Conservation (phyloP, 805 yeast genomes). For the Middelhovenomyces tepae region DNA sequence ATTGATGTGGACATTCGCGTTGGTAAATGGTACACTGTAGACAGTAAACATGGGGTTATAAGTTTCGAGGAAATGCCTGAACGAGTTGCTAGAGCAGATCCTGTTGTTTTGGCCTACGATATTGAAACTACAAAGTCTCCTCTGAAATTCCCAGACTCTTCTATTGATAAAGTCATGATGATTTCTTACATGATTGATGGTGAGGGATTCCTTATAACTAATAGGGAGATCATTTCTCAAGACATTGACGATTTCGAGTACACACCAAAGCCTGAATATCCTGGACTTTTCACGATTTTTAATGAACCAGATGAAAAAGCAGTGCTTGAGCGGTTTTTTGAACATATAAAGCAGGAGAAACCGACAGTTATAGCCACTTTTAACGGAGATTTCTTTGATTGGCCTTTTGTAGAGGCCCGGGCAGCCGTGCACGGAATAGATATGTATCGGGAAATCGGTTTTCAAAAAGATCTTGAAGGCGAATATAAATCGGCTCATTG, state of each 20-base stretch:
- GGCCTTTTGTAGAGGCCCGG: conserved; percentile 96
- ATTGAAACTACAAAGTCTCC: conserved; percentile 97
- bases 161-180: conserved; percentile 94
- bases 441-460: conserved; percentile 91
- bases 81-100: conserved; percentile 91
- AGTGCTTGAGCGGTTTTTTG: conserved; percentile 68
- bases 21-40: conserved; percentile 91
- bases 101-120: conserved; percentile 93
- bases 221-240: conserved; percentile 85
- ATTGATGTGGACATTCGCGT: conserved; percentile 78
- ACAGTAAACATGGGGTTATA: conserved; percentile 49
- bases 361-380: conserved; percentile 98
- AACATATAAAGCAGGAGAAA: conserved; percentile 74
- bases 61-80: conserved; percentile 53
- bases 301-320: conserved; percentile 82
- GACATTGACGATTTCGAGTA: conserved; percentile 97
- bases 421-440: conserved; percentile 75
- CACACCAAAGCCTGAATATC: conserved; percentile 94
- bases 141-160: conserved; percentile 87
- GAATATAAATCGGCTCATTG: conserved; percentile 90
- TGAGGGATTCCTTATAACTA: conserved; percentile 87
- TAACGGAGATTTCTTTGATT: conserved; percentile 97
- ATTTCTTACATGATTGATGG: conserved; percentile 99
- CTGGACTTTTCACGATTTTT: conserved; percentile 81
- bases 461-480: conserved; percentile 77